These are phyloP conservation scores for Paecilomyces variotii DNA, from an alignment of 2,329 filamentous ascomycete species.

Conservation along the genomic window DNA sequence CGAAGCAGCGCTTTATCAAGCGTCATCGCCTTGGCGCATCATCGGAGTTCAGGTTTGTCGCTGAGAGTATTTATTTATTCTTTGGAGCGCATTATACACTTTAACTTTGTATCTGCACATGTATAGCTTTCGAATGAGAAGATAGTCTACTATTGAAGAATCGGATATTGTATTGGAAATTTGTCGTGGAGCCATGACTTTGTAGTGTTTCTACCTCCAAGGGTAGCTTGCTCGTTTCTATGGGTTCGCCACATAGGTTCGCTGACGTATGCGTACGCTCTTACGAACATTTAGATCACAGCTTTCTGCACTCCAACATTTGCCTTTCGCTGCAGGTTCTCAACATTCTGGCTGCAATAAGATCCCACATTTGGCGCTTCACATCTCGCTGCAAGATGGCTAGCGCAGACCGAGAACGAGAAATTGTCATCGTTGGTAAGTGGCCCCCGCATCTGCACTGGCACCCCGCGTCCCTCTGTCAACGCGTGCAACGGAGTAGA, in stretches of 20 bases:
- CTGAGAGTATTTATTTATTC: not conserved
- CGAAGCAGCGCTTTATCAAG: constrained; percentile 5
- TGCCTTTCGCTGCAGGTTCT: not conserved
- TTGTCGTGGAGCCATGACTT: too few relatives aligned
- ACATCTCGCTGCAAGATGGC: constrained; percentile 22
- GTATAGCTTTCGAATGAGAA: constrained; percentile 1
- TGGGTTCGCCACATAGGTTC: constrained; percentile 16
- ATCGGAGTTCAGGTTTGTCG: constrained; percentile 18
- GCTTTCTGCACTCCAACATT: not conserved
- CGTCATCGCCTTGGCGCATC: constrained; percentile 19
- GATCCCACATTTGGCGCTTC: constrained; percentile 9
- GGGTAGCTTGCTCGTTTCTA: not conserved
- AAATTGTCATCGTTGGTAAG: constrained; percentile 36
- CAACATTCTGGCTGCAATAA: constrained; percentile 17
- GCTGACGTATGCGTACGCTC: constrained; percentile 21
- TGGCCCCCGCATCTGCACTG: not conserved
- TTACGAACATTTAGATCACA: not conserved
- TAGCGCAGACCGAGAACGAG: constrained; percentile 19
- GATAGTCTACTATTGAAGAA: not conserved
- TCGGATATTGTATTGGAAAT: not conserved
- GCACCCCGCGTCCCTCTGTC: constrained; percentile 15
- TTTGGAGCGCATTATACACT: not conserved
- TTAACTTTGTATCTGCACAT: constrained; percentile 5
- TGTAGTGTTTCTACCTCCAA: not conserved
- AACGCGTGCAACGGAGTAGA: constrained; percentile 3